Evolutionary conservation across 768 basidiomycete genomes (phyloP).

Genomic region (Mycena floridula): DNA sequence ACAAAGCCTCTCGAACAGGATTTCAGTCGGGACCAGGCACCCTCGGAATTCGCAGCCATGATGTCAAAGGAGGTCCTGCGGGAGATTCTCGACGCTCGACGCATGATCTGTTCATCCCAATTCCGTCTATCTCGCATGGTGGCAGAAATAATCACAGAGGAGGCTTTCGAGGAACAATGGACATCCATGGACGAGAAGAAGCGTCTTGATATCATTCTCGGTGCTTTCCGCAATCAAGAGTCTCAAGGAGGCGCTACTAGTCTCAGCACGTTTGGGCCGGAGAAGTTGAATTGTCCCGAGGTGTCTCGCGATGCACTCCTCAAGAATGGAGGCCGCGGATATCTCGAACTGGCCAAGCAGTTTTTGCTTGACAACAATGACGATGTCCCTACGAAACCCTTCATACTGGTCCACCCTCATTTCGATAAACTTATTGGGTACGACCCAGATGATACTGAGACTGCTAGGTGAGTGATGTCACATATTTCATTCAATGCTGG

Average conservation of each 20-base stretch:
- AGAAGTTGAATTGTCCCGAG: background rate
- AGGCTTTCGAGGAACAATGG: slow-evolving; percentile 6
- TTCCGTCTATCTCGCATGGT: background rate
- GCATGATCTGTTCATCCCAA: background rate
- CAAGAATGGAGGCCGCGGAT: slow-evolving; percentile 4
- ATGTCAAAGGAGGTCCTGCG: background rate
- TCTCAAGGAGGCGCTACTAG: background rate
- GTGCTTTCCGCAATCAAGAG: background rate
- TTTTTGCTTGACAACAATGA: slow-evolving; percentile 9
- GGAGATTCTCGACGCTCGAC: background rate
- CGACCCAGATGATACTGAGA: background rate
- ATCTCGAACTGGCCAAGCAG: slow-evolving; percentile 5
- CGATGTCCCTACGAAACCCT: slow-evolving; percentile 6
- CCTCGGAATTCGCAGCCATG: background rate
- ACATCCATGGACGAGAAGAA: slow-evolving; percentile 5
- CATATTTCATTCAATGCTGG: too few relatives aligned
- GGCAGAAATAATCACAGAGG: slow-evolving; percentile 7
- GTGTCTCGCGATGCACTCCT: background rate
- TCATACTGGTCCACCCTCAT: slow-evolving; percentile 1
- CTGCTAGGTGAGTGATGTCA: background rate
- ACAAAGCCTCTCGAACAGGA: slow-evolving; percentile 5
- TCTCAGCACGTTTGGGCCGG: background rate
- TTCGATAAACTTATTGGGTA: background rate
- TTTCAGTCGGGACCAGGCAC: background rate
- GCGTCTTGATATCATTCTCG: background rate